A percentile compares a stretch with the other conserved stretches of the same genome.
These are phyloP conservation scores for Fraxinus nigra DNA, from an alignment of 305 asterid species.

Conservation along the genomic window DNA sequence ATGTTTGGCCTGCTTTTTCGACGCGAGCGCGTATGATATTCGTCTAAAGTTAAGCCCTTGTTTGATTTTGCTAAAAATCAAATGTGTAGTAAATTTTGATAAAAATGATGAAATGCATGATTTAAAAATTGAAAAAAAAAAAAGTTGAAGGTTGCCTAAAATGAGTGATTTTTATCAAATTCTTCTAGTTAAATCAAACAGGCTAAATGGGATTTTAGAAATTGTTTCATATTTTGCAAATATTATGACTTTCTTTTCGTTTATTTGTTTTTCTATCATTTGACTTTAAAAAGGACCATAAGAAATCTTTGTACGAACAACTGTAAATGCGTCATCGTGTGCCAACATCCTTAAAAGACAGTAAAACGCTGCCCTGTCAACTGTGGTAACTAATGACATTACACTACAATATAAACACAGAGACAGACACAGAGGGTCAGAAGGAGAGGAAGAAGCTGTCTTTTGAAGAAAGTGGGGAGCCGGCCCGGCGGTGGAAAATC, in stretches of 20 bases:
- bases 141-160: neutral
- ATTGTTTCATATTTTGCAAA: neutral
- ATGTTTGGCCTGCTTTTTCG: neutral
- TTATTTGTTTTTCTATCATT: neutral
- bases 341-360: neutral
- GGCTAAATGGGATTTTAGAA: neutral
- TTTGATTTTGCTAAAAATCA: neutral
- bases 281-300: neutral
- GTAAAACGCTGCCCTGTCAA: neutral
- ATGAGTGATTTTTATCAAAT: neutral
- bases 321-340: neutral
- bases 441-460: neutral
- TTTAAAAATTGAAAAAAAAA: neutral
- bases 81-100: neutral
- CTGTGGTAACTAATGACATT: neutral
- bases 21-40: neutral
- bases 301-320: neutral
- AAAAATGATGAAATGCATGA: neutral
- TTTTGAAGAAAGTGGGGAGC: conserved; percentile 1
- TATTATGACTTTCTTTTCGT: neutral
- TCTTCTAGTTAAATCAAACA: neutral
- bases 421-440: neutral
- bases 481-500: neutral
- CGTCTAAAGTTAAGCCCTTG: neutral
- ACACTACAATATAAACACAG: neutral